Evolutionary conservation across 345 rosid species (phyloP), one percentile per base, ranked within the genome.

Genomic region (Rhizophora mangle): DNA sequence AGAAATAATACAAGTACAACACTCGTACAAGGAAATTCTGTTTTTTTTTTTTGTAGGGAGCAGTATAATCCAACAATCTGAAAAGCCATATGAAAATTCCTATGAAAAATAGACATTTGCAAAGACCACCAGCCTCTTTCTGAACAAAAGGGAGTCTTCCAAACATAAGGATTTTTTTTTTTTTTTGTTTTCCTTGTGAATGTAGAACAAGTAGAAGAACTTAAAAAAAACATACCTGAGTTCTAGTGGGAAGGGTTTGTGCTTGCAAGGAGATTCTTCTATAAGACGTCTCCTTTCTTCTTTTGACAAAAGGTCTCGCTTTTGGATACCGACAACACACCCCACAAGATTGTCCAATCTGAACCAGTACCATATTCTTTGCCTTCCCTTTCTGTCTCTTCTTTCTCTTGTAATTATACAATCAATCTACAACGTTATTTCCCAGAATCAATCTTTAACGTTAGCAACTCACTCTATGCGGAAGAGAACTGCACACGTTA

Each of bases 231-330:
- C 60, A 18, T 72, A 85, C 97, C 90, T 84, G 95, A 37, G 96
- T 91, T 85, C 84, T 85, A 70, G 97, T 80, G 15, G 87, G 87
- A 82, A 80, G 72, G 22, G 81, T 71, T 76, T 88, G 90, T 70
- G 87, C 82, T 76, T 76, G 83, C 72, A 85, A 70, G 68, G 79
- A 81, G 10, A 65, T 64, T 26, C 67, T 74, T 49, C 73, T 76
- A 30, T 24, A 69, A 75, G 79, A 71, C 68, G 70, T 80, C 60
- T 51, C 74, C 65, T 65, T 72, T 47, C 46, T 79, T 55, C 61
- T 74, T 52, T 66, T 64, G 68, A 73, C 24, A 52, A 64, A 16
- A 13, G 83, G 76, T 57, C 26, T 62, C 54, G 62, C 24, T 5
- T 65, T 61, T 59, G 79, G 82, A 60, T 49, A 52, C 11, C 11